Conservation (phyloP, 1,284 basidiomycete species). For the Sporisorium reilianum region DNA sequence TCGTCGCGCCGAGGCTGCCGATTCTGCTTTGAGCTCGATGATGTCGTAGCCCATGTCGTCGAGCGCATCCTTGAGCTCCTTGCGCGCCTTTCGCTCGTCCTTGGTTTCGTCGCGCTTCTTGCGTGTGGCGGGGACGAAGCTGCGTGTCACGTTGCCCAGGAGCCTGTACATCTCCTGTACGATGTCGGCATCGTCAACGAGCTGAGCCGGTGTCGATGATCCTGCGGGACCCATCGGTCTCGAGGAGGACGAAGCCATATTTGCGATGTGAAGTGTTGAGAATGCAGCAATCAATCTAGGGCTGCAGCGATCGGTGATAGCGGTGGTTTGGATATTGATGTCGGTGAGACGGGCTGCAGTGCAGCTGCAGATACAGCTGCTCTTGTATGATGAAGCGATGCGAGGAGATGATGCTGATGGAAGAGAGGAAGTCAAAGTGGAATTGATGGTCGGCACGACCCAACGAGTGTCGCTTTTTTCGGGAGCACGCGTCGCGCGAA, state of each 20-base stretch:
- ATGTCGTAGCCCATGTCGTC: slow-evolving; percentile 54
- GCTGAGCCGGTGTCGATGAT: slow-evolving; percentile 11
- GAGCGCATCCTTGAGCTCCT: slow-evolving; percentile 47
- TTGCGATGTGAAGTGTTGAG: background rate
- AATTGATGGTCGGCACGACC: background rate
- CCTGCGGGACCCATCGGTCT: slow-evolving; percentile 11
- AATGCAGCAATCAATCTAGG: background rate
- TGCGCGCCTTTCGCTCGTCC: slow-evolving; percentile 38
- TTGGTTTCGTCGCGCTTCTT: slow-evolving; percentile 48
- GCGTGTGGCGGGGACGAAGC: slow-evolving; percentile 49
- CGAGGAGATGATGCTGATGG: slow-evolving; percentile 7
- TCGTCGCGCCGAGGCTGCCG: slow-evolving; percentile 17
- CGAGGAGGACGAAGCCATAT: slow-evolving; percentile 29
- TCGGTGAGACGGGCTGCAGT: background rate
- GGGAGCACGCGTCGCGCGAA: slow-evolving; percentile 30
- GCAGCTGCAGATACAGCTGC: background rate
- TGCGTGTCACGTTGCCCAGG: slow-evolving; percentile 48
- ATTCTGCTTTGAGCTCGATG: slow-evolving; percentile 45
- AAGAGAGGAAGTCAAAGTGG: background rate
- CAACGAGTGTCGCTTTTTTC: slow-evolving; percentile 29
- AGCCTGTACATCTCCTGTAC: slow-evolving; percentile 49
- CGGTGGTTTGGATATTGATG: background rate
- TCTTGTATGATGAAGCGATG: background rate
- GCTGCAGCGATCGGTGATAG: too few species aligned
- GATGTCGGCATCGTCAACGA: slow-evolving; percentile 41